These are phyloP conservation scores for Curvularia verruculosa DNA, from an alignment of 2,329 filamentous ascomycete genomes.

Conservation along the genomic window DNA sequence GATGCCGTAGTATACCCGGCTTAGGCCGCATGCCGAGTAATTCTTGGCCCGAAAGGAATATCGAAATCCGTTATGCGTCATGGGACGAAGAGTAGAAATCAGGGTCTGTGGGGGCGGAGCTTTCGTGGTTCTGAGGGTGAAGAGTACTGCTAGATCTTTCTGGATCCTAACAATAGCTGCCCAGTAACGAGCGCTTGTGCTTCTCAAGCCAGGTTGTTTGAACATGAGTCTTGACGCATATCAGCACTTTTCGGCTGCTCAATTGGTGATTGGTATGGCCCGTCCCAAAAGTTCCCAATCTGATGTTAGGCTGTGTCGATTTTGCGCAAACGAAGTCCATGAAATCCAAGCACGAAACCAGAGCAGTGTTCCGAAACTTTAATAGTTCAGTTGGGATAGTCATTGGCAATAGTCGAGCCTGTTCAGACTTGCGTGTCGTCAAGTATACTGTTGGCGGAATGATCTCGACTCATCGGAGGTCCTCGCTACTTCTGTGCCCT, in stretches of 20 bases:
- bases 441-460: not conserved
- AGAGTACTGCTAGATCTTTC: not conserved
- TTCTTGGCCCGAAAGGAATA: not conserved
- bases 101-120: not conserved
- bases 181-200: not conserved
- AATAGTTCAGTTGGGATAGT: not conserved
- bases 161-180: not conserved
- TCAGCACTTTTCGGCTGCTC: not conserved
- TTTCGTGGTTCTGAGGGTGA: not conserved
- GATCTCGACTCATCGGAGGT: not conserved
- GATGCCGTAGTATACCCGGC: not conserved
- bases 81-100: not conserved
- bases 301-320: not conserved
- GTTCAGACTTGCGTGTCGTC: not conserved
- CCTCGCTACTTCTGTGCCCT: not conserved
- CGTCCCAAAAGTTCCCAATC: not conserved
- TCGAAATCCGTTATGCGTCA: not conserved
- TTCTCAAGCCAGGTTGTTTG: not conserved
- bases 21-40: not conserved
- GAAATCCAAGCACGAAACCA: not conserved
- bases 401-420: not conserved
- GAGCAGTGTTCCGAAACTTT: not conserved
- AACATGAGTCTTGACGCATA: not conserved
- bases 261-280: not conserved
- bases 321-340: not conserved